Conservation (phyloP, 1,284 basidiomycete genomes). For the Tylopilus sp. region DNA sequence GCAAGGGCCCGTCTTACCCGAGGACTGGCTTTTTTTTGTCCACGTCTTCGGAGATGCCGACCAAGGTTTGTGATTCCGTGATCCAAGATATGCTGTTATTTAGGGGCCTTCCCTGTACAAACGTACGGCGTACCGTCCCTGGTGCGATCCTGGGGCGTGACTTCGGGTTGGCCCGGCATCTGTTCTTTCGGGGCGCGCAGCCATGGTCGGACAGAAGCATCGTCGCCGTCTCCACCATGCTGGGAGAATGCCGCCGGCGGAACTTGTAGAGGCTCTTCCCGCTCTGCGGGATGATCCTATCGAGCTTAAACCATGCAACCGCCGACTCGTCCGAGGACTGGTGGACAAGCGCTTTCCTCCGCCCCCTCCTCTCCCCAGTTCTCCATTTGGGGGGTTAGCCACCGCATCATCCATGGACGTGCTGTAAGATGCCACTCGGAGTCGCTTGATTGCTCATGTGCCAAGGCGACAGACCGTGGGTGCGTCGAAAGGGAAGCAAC, state of each 20-base stretch:
- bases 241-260: slow-evolving; percentile 6
- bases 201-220: neutral
- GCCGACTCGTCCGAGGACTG: neutral
- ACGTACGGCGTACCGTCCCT: slow-evolving; percentile 8
- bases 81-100: neutral
- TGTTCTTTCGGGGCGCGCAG: neutral
- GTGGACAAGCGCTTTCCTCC: too few relatives aligned
- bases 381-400: neutral
- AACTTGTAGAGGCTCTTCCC: neutral
- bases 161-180: slow-evolving; percentile 5
- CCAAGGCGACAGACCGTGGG: neutral
- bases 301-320: slow-evolving; percentile 13
- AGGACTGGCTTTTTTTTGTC: neutral
- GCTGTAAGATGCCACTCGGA: neutral
- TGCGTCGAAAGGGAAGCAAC: neutral
- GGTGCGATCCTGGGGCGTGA: neutral
- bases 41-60: neutral
- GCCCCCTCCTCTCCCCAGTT: too few relatives aligned
- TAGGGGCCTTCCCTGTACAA: neutral
- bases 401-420: neutral
- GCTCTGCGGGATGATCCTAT: neutral
- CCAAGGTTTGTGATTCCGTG: slow-evolving; percentile 6
- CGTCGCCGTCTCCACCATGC: neutral
- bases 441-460: slow-evolving; percentile 4
- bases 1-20: slow-evolving; percentile 1